Percentiles rank a stretch among this genome's conserved stretches.
phyloP scores from a whole-genome alignment of 306 rosid species.

The Fragaria nilgerrensis region DNA sequence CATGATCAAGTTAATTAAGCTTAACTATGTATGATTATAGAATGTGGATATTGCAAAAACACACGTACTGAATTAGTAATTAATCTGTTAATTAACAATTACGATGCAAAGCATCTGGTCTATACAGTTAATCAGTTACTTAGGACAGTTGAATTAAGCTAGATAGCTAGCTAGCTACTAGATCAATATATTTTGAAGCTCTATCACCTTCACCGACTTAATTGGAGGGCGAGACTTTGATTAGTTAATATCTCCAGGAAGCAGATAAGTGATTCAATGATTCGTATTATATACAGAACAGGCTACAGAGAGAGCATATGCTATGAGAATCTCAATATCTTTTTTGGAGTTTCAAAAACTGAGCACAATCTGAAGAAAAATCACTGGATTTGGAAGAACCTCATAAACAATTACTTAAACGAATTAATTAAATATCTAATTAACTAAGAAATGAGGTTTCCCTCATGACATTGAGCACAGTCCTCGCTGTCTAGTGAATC shows the following conservation, averaged over 20 bases:
- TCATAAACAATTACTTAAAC: not conserved
- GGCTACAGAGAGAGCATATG: slow-evolving; percentile 14
- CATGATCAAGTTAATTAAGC: not conserved
- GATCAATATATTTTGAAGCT: not conserved
- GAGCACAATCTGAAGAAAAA: slow-evolving; percentile 14
- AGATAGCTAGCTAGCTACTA: not conserved
- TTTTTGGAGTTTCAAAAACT: slow-evolving; percentile 19
- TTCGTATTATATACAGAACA: not conserved
- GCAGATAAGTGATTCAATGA: not conserved
- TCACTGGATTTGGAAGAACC: slow-evolving; percentile 5
- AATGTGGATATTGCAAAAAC: not conserved
- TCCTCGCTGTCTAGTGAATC: slow-evolving; percentile 20
- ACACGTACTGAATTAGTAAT: not conserved
- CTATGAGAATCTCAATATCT: slow-evolving; percentile 6
- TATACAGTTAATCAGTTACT: slow-evolving; percentile 14
- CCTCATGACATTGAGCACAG: slow-evolving; percentile 3
- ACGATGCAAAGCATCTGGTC: not conserved
- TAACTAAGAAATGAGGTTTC: not conserved
- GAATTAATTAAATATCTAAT: not conserved
- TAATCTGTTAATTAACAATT: not conserved
- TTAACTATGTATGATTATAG: not conserved
- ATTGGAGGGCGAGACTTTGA: not conserved
- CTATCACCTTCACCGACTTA: not conserved
- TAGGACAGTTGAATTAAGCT: slow-evolving; percentile 5
- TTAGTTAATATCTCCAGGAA: slow-evolving; percentile 1